Base-by-base conservation (phyloP, 306 rosid species). In the Coriaria nepalensis region DNA sequence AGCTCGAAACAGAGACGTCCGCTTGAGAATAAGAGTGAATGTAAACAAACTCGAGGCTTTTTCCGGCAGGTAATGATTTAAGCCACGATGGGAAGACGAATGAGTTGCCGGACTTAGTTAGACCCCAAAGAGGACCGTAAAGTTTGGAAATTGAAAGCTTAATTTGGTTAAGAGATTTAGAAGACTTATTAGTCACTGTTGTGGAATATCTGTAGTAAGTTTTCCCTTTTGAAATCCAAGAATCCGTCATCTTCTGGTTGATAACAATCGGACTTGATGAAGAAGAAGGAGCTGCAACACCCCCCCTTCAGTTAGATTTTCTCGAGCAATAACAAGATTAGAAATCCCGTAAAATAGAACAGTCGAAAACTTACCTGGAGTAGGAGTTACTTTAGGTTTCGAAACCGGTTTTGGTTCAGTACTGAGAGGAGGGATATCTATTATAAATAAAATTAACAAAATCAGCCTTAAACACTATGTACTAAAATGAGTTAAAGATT, bases 91-190 rank as follows among this genome's bases (percentile, higher is more conserved):
- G 98, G 66, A 81, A 85, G 34, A 72, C 73, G 62, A 81, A 90
- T 7, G 77, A 68, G 50, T 84, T 71, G 0, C 81, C 83, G 0
- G 72, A 61, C 65, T 79, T 81, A 11, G 77, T 68, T 60, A 90
- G 73, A 6, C 98, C 98, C 98, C 98, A 90, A 29, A 85, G 36
- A 56, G 98, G 95, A 50, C 98, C 98, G 10, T 77, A 85, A n/a
- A 90, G 84, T 59, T 82, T 78, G 36, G 78, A 66, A 10, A 90
- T 64, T 10, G 82, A 73, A 48, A 90, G 82, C 33, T 67, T 73
- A 50, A 90, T 49, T 70, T 71, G 52, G 32, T 66, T 75, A 35
- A 90, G 62, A 39, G 64, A 73, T 76, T 79, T 77, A 45, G 68
- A 45, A 9, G 95, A 85, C 68, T 78, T 90, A 81, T 90, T 90